These are phyloP conservation scores for Schizochytrium sp. DNA, from an alignment of 108 stramenopile genomes.

Conservation along the genomic window DNA sequence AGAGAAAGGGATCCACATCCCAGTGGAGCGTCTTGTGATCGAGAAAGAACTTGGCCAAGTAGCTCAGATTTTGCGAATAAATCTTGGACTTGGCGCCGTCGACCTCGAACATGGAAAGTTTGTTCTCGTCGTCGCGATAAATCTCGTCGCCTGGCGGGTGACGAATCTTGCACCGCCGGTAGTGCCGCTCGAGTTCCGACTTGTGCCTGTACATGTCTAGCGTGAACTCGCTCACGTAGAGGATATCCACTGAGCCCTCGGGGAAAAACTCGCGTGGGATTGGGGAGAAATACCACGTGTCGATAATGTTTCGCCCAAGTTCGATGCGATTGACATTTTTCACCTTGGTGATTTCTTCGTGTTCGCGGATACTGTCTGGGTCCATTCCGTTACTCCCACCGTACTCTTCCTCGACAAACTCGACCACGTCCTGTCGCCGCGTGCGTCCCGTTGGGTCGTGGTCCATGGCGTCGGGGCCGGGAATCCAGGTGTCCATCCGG, in stretches of 20 bases:
- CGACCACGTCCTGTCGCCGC: not conserved
- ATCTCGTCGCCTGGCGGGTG: conserved; percentile 94
- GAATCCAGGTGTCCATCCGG: conserved; percentile 21
- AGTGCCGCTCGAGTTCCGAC: conserved; percentile 73
- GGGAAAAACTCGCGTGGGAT: conserved; percentile 84
- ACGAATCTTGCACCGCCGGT: conserved; percentile 29
- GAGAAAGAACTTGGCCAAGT: conserved; percentile 94
- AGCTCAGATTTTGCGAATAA: conserved; percentile 97
- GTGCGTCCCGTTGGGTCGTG: not conserved
- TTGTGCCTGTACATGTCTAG: conserved; percentile 81
- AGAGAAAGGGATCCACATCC: conserved; percentile 96
- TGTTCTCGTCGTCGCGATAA: conserved; percentile 58
- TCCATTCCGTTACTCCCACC: conserved; percentile 22
- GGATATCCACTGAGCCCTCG: conserved; percentile 67
- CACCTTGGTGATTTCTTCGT: conserved; percentile 98
- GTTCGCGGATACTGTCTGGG: conserved; percentile 52
- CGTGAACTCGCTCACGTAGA: conserved; percentile 94
- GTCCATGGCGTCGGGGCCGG: not conserved
- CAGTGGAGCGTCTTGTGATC: conserved; percentile 99
- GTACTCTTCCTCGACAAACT: conserved; percentile 11
- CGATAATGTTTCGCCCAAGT: conserved; percentile 75
- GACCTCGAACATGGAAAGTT: conserved; percentile 82
- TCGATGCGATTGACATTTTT: conserved; percentile 90
- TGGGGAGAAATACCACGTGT: conserved; percentile 98
- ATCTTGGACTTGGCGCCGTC: conserved; percentile 80